These are phyloP conservation scores for Mycena alexandri DNA, from an alignment of 768 basidiomycete genomes.

Conservation along the genomic window DNA sequence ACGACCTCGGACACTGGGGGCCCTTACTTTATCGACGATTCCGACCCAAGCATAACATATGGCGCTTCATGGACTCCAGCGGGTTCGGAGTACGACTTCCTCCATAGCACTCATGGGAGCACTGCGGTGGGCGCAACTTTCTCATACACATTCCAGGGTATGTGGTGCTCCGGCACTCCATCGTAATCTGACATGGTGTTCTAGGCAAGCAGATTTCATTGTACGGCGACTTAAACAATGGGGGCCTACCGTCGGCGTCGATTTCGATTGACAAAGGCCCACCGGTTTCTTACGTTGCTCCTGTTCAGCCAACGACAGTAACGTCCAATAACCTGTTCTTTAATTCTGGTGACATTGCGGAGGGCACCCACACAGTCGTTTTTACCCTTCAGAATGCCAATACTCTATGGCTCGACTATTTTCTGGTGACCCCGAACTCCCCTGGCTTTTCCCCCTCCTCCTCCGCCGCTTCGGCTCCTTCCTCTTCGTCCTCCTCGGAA, in stretches of 20 bases:
- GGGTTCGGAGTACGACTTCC: background rate
- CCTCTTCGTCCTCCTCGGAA: too few species aligned
- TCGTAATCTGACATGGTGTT: background rate
- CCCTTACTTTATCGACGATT: conserved; percentile 8
- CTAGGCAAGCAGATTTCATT: conserved; percentile 11
- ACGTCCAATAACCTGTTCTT: conserved; percentile 7
- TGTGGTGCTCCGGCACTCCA: background rate
- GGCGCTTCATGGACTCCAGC: background rate
- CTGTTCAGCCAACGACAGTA: background rate
- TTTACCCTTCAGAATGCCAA: conserved; percentile 1
- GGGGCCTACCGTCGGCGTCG: background rate
- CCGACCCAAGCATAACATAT: conserved; percentile 9
- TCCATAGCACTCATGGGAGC: background rate
- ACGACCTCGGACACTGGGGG: background rate
- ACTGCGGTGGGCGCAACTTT: background rate
- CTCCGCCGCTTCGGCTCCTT: too few species aligned
- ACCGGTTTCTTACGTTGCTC: background rate
- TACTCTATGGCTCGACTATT: background rate
- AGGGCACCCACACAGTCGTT: conserved; percentile 6
- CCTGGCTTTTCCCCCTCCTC: too few species aligned
- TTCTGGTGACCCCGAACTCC: too few species aligned
- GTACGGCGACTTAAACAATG: background rate
- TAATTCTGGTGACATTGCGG: background rate
- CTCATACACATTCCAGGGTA: background rate
- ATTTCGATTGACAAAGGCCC: conserved; percentile 16